Percentiles rank a stretch among this genome's conserved stretches.
Evolutionary conservation across 2,329 filamentous ascomycete species (phyloP).

Genomic region (Xylariaceae sp.): DNA sequence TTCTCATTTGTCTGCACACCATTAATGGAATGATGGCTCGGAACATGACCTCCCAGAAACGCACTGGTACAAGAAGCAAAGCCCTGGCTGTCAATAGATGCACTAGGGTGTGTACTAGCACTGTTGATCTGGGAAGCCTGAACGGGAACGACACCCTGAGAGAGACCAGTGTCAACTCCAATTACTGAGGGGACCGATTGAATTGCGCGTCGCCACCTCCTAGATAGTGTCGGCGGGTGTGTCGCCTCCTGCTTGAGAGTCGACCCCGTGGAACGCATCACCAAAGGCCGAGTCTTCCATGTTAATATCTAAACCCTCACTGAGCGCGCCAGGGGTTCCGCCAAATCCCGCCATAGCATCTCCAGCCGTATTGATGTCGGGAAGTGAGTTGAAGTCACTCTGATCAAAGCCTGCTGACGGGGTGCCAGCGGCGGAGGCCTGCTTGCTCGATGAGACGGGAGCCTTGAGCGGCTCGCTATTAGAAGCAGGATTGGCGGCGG

Average conservation of each 20-base stretch:
- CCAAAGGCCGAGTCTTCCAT: constrained; percentile 74
- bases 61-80: too few species aligned
- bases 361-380: constrained; percentile 65
- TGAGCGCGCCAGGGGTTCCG: constrained; percentile 51
- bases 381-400: constrained; percentile 60
- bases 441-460: constrained; percentile 27
- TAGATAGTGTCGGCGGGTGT: too few species aligned
- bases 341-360: constrained; percentile 64
- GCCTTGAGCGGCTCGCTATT: constrained; percentile 18
- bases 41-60: too few species aligned
- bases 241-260: constrained; percentile 10
- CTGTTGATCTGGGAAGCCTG: too few species aligned
- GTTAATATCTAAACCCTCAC: constrained; percentile 54
- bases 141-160: too few species aligned
- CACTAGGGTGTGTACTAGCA: too few species aligned
- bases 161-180: too few species aligned
- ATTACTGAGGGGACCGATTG: too few species aligned
- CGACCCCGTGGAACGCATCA: constrained; percentile 71
- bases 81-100: too few species aligned
- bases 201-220: too few species aligned
- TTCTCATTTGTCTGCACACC: too few species aligned
- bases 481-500: constrained; percentile 19
- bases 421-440: constrained; percentile 39
- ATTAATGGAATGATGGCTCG: too few species aligned
- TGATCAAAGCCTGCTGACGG: constrained; percentile 47